phyloP scores from a whole-genome alignment of 2,329 filamentous ascomycete genomes.

The Immersiporthe knoxdaviesiana region DNA sequence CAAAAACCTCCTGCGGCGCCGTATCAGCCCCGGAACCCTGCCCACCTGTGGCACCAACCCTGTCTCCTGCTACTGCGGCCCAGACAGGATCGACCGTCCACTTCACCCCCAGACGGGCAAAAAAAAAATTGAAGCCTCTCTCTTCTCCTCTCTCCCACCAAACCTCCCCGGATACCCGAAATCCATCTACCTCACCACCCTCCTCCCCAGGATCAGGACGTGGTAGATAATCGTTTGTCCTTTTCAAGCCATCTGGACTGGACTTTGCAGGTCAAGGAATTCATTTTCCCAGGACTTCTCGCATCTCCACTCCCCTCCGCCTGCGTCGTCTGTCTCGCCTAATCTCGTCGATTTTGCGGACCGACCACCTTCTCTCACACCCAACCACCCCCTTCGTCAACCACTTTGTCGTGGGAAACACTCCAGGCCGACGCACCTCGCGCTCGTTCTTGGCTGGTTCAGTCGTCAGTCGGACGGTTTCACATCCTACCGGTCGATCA shows the following conservation, averaged over 20 bases:
- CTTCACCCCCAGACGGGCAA: constrained; percentile 21
- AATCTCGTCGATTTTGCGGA: constrained; percentile 22
- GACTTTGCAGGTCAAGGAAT: constrained; percentile 26
- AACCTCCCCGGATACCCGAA: constrained; percentile 27
- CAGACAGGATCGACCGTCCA: constrained; percentile 23
- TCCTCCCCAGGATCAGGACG: constrained; percentile 27
- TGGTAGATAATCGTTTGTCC: constrained; percentile 26
- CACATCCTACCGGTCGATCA: background rate
- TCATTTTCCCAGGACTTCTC: constrained; percentile 21
- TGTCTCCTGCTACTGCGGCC: constrained; percentile 22
- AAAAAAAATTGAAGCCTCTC: constrained; percentile 29
- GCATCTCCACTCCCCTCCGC: constrained; percentile 26
- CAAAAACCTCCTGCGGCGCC: constrained; percentile 6
- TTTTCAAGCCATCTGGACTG: constrained; percentile 25
- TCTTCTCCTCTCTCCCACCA: constrained; percentile 20
- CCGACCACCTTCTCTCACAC: constrained; percentile 23
- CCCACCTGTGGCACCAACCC: constrained; percentile 17
- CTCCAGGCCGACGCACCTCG: constrained; percentile 16
- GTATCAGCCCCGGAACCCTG: constrained; percentile 8
- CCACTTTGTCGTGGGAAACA: constrained; percentile 20
- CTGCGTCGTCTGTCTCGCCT: constrained; percentile 14
- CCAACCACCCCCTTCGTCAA: constrained; percentile 6
- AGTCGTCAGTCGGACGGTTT: background rate
- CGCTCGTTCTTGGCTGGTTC: constrained; percentile 5
- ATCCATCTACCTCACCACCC: constrained; percentile 29